Conservation (phyloP, 345 rosid species). For the Brassica nigra region DNA sequence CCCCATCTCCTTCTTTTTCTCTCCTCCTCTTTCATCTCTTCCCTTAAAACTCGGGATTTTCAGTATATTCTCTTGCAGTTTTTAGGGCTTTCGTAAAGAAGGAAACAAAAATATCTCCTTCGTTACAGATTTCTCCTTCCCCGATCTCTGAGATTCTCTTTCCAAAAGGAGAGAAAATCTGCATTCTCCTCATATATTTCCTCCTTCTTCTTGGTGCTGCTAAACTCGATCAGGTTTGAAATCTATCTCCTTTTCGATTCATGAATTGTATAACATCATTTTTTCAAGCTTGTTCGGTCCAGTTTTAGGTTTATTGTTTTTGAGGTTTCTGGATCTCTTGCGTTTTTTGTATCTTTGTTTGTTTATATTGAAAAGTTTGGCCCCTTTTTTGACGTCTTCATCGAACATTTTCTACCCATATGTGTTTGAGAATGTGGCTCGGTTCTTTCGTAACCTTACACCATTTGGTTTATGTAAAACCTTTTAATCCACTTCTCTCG, state of each 20-base stretch:
- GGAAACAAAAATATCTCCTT: neutral
- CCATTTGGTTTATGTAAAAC: neutral
- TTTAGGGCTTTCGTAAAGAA: slow-evolving; percentile 33
- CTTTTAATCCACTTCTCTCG: neutral
- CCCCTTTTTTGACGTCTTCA: neutral
- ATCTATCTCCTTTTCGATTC: neutral
- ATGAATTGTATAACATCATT: neutral
- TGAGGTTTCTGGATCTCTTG: slow-evolving; percentile 6
- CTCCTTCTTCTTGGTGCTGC: neutral
- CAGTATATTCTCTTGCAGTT: neutral
- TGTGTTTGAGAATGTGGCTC: neutral
- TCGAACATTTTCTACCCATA: neutral
- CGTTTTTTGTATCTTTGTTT: neutral
- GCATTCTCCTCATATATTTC: neutral
- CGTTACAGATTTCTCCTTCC: slow-evolving; percentile 8
- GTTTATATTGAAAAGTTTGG: neutral
- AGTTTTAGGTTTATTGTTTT: neutral
- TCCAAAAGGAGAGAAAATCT: slow-evolving; percentile 24
- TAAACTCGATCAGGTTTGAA: slow-evolving; percentile 21
- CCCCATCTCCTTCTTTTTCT: slow-evolving; percentile 37
- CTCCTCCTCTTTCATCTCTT: slow-evolving; percentile 20
- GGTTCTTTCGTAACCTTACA: neutral
- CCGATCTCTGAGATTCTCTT: slow-evolving; percentile 15
- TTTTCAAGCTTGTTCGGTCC: neutral
- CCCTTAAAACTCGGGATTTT: neutral